Percentiles rank a stretch among this genome's conserved stretches.
These are phyloP conservation scores for Kwoniella sp. DNA, from an alignment of 768 basidiomycete genomes.

Conservation along the genomic window DNA sequence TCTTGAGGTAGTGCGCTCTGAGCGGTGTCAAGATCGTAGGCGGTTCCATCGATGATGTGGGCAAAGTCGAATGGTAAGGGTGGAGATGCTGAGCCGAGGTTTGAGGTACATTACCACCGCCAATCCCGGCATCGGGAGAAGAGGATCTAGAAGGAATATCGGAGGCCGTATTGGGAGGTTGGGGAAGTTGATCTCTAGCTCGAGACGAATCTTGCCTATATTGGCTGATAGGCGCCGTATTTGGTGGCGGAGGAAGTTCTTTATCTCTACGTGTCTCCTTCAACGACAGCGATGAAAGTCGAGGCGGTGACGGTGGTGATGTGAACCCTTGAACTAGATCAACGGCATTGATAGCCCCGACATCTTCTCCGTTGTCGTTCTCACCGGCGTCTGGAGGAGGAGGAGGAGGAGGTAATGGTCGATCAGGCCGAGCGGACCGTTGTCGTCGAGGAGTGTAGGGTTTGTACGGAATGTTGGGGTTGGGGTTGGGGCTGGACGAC, in stretches of 20 bases:
- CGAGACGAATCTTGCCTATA: not conserved
- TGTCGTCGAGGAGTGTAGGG: conserved; percentile 26
- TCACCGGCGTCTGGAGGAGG: conserved; percentile 5
- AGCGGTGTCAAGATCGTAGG: conserved; percentile 70
- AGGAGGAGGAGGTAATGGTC: conserved; percentile 30
- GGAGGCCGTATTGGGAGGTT: not conserved
- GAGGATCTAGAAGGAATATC: not conserved
- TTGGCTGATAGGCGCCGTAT: not conserved
- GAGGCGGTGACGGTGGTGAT: conserved; percentile 43
- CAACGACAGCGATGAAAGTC: not conserved
- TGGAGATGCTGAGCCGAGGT: conserved; percentile 39
- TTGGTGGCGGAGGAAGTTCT: conserved; percentile 6
- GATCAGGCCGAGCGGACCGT: conserved; percentile 17
- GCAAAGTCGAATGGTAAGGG: conserved; percentile 35
- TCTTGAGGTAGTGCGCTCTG: conserved; percentile 97
- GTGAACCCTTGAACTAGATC: conserved; percentile 35
- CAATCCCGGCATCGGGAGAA: not conserved
- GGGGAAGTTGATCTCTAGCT: not conserved
- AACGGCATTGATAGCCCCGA: conserved; percentile 29
- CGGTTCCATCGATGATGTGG: conserved; percentile 22
- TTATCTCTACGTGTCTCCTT: not conserved
- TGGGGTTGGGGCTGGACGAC: conserved; percentile 16
- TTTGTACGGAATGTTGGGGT: conserved; percentile 33
- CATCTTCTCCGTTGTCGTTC: conserved; percentile 30
- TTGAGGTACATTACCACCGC: conserved; percentile 8